phyloP scores from a whole-genome alignment of 495 filamentous ascomycete genomes.

The Coniosporium apollinis region DNA sequence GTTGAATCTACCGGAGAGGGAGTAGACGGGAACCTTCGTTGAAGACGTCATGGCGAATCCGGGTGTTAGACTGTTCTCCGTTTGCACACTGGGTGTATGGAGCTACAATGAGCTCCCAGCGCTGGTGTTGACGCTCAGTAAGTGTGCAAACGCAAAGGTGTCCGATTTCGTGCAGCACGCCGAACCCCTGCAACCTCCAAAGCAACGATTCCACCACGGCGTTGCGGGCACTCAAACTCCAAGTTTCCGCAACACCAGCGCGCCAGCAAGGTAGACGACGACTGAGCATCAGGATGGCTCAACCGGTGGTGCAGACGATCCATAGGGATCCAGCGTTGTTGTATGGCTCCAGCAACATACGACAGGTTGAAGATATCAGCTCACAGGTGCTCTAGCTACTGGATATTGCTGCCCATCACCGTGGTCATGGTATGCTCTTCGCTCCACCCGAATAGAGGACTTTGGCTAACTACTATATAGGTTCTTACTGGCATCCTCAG shows the following conservation, averaged over 20 bases:
- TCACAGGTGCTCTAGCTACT: conserved; percentile 45
- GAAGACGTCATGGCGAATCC: background rate
- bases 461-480: conserved; percentile 25
- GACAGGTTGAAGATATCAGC: background rate
- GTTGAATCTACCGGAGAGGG: conserved; percentile 48
- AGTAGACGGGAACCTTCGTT: conserved; percentile 47
- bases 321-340: conserved; percentile 96
- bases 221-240: too few relatives aligned
- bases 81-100: too few relatives aligned
- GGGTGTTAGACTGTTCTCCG: too few relatives aligned
- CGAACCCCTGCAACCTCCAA: background rate
- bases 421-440: conserved; percentile 69
- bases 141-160: conserved; percentile 6
- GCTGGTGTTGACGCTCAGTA: too few relatives aligned
- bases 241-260: too few relatives aligned
- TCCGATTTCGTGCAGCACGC: background rate
- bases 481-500: conserved; percentile 88
- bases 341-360: conserved; percentile 31
- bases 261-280: too few relatives aligned
- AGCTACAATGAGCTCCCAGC: too few relatives aligned
- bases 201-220: conserved; percentile 1
- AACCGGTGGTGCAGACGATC: conserved; percentile 82
- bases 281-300: conserved; percentile 71
- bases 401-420: conserved; percentile 95
- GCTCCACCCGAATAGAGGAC: background rate